Base-by-base conservation (phyloP, 441 rosid species). In the Syzygium syzygioides region DNA sequence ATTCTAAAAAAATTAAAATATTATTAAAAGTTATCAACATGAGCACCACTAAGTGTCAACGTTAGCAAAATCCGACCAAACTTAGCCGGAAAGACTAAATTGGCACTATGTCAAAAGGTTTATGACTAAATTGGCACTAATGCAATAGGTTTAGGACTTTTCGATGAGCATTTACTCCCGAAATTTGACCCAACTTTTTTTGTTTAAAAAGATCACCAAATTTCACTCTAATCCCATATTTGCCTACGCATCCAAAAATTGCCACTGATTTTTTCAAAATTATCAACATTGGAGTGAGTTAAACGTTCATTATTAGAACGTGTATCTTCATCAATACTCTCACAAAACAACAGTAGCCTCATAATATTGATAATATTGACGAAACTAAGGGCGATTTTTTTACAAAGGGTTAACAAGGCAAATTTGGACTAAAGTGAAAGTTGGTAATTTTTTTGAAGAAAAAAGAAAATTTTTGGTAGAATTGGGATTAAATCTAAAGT, bases 341-440 rank as follows among this genome's bases (percentile, higher is more conserved):
- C 50, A 19, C 14, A 2, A 34, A 71, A 11, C 28, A 34, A 68
- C 26, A 25, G 0, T 1, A 32, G 3, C 4, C 0, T 66, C 7
- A 6, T 34, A 34, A 32, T 34, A 34, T 1, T 0, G 1, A 34
- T 68, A 68, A 19, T 34, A 68, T 34, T 34, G 25, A 34, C 34
- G 0, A 34, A 34, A 34, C 8, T 0, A 10, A 3, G 19, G 8
- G 2, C 7, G 2, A 34, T 19, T 19, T 68, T 68, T 34, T 1
- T 3, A 32, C 0, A 32, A 32, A 32, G 14, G 45, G 14, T 18
- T 32, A 0, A 68, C 0, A 5, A 0, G 0, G 25, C 0, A 68
- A 1, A 68, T 19, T 34, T 4, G 8, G 26, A 10, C 48, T 9
- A 34, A 34, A 3, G 80, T 20, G 9, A 37, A 68, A 34, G 2